Conservation (phyloP, 129 eudicot genomes). For the Silybum marianum region DNA sequence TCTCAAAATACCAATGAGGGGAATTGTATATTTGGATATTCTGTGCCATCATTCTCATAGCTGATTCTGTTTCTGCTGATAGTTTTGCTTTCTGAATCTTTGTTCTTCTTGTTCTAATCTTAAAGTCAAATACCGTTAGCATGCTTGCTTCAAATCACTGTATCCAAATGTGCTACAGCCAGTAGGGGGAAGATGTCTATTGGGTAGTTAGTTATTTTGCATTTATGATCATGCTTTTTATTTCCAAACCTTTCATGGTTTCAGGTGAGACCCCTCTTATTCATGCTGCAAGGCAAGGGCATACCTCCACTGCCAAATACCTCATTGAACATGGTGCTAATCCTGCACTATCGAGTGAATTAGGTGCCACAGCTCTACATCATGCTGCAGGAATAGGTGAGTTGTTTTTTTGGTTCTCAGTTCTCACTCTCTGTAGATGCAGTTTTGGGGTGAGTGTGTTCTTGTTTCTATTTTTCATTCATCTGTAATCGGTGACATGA, state of each 20-base stretch:
- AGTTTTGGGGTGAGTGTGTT: background rate
- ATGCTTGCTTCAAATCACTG: background rate
- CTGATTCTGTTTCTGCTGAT: background rate
- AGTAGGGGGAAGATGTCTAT: background rate
- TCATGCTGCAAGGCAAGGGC: slow-evolving; percentile 97
- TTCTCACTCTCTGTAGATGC: background rate
- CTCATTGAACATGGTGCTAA: slow-evolving; percentile 79
- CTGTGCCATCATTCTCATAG: background rate
- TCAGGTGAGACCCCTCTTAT: slow-evolving; percentile 90
- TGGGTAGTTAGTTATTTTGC: background rate
- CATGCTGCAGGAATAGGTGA: slow-evolving; percentile 89
- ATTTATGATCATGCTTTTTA: background rate
- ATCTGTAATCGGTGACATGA: background rate
- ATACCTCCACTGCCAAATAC: slow-evolving; percentile 70
- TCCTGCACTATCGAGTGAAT: slow-evolving; percentile 71
- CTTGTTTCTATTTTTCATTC: background rate
- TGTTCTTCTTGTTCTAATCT: background rate
- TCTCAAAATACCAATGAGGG: background rate
- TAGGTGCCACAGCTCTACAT: slow-evolving; percentile 95
- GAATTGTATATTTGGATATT: background rate
- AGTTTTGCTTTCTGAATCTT: background rate
- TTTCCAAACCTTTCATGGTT: background rate
- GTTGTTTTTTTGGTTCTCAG: slow-evolving; percentile 7
- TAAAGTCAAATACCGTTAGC: background rate
- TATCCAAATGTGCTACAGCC: background rate